phyloP scores from a whole-genome alignment of 768 basidiomycete species.

The Mycena filopes region DNA sequence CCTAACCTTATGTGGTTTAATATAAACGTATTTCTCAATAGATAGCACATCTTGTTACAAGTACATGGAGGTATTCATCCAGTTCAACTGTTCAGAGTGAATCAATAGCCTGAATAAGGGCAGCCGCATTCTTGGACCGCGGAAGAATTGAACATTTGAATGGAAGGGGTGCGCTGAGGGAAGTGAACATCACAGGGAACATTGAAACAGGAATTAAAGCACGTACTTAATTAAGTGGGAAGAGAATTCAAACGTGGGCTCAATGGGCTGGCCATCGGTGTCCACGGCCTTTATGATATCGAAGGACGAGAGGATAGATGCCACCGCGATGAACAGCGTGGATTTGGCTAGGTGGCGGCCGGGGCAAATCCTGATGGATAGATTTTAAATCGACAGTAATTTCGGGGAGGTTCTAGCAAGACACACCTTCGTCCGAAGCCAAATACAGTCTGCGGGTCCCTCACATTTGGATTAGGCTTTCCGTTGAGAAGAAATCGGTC shows the following conservation, averaged over 20 bases:
- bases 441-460: constrained; percentile 29
- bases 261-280: constrained; percentile 33
- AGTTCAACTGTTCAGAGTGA: no score
- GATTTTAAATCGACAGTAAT: not conserved
- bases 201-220: no score
- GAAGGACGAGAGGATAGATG: constrained; percentile 39
- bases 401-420: not conserved
- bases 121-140: constrained; percentile 5
- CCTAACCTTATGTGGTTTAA: not conserved
- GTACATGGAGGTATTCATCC: no score
- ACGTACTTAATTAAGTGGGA: no score
- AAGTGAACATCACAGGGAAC: not conserved
- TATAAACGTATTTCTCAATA: no score
- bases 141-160: constrained; percentile 6
- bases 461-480: constrained; percentile 28
- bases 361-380: constrained; percentile 25
- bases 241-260: constrained; percentile 28
- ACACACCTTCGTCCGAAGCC: constrained; percentile 40
- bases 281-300: constrained; percentile 39
- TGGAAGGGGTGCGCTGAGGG: not conserved
- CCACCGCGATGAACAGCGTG: constrained; percentile 39
- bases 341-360: constrained; percentile 38
- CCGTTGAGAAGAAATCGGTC: constrained; percentile 48
- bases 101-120: no score
- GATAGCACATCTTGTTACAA: no score